These are phyloP conservation scores for Populus hybrid DNA, from an alignment of 441 rosid genomes.

Conservation along the genomic window DNA sequence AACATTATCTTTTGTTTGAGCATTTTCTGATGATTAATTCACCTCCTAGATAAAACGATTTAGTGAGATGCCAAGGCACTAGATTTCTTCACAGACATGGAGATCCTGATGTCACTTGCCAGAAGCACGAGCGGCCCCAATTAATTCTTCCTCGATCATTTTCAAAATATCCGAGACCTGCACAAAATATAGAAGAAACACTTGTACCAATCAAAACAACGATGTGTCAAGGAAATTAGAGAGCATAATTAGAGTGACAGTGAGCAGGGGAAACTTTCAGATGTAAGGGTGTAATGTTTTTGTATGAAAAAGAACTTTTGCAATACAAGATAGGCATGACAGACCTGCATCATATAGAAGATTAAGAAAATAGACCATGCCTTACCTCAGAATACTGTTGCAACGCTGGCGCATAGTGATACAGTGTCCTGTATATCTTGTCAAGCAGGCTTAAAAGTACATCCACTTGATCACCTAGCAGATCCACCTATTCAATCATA, in stretches of 20 bases:
- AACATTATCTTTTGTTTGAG: no score
- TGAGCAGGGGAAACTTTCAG: background rate
- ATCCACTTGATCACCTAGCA: conserved; percentile 82
- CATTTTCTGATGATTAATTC: no score
- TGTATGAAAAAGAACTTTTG: background rate
- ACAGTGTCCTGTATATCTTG: conserved; percentile 43
- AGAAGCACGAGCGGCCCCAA: conserved; percentile 13
- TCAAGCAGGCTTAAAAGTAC: conserved; percentile 44
- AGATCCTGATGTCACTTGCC: background rate
- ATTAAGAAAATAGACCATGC: background rate
- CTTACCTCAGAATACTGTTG: conserved; percentile 49
- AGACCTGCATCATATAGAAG: background rate
- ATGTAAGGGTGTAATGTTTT: background rate
- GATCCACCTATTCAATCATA: conserved; percentile 55
- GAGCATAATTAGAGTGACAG: background rate
- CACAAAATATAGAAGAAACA: background rate
- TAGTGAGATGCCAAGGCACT: no score
- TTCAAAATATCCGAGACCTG: conserved; percentile 54
- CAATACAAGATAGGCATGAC: background rate
- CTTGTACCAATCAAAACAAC: background rate
- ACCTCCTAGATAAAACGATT: no score
- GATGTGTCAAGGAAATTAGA: background rate
- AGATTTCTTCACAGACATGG: no score
- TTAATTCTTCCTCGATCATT: conserved; percentile 49
- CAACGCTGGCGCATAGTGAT: conserved; percentile 39